A percentile compares a stretch with the other conserved stretches of the same genome.
Evolutionary conservation across 257 asterid species (phyloP).

Genomic region (Apocynum venetum): DNA sequence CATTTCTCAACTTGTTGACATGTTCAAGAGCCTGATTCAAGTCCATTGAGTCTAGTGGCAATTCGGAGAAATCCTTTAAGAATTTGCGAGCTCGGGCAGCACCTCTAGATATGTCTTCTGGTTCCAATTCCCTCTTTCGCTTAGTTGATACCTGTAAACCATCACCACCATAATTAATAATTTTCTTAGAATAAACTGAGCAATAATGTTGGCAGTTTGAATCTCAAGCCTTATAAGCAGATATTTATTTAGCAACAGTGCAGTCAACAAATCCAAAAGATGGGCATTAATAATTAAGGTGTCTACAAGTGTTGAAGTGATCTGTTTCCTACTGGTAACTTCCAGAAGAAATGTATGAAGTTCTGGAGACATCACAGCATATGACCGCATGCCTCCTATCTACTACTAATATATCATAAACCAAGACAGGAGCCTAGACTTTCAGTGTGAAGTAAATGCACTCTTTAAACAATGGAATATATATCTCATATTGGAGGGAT

Average conservation of each 20-base stretch:
- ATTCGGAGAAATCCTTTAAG: slow-evolving; percentile 67
- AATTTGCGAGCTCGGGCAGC: slow-evolving; percentile 69
- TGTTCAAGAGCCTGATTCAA: slow-evolving; percentile 45
- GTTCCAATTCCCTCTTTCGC: slow-evolving; percentile 62
- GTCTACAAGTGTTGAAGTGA: neutral
- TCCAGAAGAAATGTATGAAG: neutral
- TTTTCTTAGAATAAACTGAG: neutral
- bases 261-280: neutral
- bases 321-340: neutral
- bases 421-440: neutral
- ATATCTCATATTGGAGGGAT: neutral
- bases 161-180: neutral
- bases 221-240: neutral
- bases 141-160: slow-evolving; percentile 48
- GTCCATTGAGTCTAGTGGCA: slow-evolving; percentile 81
- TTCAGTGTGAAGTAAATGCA: neutral
- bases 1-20: slow-evolving; percentile 49
- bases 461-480: neutral
- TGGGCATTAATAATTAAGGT: neutral
- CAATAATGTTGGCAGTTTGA: neutral
- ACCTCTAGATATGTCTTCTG: slow-evolving; percentile 58
- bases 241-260: neutral
- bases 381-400: neutral
- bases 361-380: neutral
- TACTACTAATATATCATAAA: neutral